Base-by-base conservation (phyloP, 2,329 filamentous ascomycete species). In the Rugonectria rugulosa region DNA sequence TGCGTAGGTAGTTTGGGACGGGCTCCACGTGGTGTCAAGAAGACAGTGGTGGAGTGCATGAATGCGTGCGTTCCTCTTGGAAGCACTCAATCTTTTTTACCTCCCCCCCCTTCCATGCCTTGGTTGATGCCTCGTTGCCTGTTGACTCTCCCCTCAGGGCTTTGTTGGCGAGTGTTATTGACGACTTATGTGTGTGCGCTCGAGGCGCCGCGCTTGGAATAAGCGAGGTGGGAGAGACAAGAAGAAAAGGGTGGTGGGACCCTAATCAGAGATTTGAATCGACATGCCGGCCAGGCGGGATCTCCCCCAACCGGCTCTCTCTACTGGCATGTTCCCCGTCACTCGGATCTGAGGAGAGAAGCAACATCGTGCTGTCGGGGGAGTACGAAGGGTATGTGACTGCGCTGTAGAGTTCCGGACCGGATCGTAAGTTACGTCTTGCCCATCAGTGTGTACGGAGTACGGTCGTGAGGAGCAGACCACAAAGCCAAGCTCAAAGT, bases 21-120 rank as follows among this genome's bases (percentile, higher is more conserved):
- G 40, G 57, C 61, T 67, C 66, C 66, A 68, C 66, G 66, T 68
- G 66, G 63, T 65, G 54, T 63, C 58, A 61, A 61, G 62, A 59
- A 49, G 57, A 62, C 55, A 42, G 51, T 55, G 55, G 61, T 63
- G 61, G 64, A 65, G 63, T 54, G 54, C 54, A 59, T 60, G 41
- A 57, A 40, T 54, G 49, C 42, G 43, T 62, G 52, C 40, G 56
- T 53, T 37, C 44, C 49, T 46, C 48, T 26, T 37, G 29, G 31
- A 55, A 52, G 41, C 41, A 56, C 41, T 52, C 32, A 52, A 52
- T 52, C 27, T 15, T 42, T 15, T n/a, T 20, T 20, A 12, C 26
- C 27, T 26, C 15, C 27, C 37, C 23, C n/a, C n/a, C n/a, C n/a
- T n/a, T n/a, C n/a, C 27, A n/a, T 51, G 43, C 19, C 32, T 46